Evolutionary conservation across 2,329 filamentous ascomycete species (phyloP), one percentile per base, ranked within the genome.

Genomic region (Plenodomus lindquistii): DNA sequence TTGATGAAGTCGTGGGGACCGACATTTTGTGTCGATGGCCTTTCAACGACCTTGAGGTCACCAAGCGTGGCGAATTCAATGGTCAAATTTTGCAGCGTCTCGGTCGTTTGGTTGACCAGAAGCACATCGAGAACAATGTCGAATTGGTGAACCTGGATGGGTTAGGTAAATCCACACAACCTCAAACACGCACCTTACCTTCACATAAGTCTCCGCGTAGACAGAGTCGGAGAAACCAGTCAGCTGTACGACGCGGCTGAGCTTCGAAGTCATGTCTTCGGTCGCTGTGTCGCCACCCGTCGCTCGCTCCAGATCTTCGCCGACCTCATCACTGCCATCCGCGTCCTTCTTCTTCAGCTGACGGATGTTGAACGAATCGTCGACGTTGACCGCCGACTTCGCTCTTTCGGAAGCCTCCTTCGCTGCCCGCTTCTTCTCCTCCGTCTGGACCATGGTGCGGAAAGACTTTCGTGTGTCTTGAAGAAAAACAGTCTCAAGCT

Each of bases 41-140:
- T 85, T 77, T 99, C 94, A 19, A 99, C 93, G 27, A 99, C 94
- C 78, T 99, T 99, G 54, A 99, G 83, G 70, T 99, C 94, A 54
- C 94, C 94, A 0, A 99, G 81, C 0, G 94, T 99, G n/a, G 94
- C 94, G 69, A 99, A 99, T 73, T 99, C 94, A 18, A 99, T 93
- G 0, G 91, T 96, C 24, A 99, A 81, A 66, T 99, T 99, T 73
- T 97, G 94, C 19, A 99, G 81, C 2, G 94, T 99, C 68, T 97
- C 93, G 13, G 88, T 90, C 0, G 94, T 97, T 75, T 99, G 94
- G 74, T 99, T 99, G 66, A 99, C 94, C 18, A 99, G 81, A 2
- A 99, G 83, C 8, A 99, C 94, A 67, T 99, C 94, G 20, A 99
- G 82, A 15, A 99, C 88, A 64, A 99, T 99, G 69, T 99, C 94